Evolutionary conservation across 164 flowering plant genomes (phyloP).

Genomic region (Tetrastigma voinierianum): DNA sequence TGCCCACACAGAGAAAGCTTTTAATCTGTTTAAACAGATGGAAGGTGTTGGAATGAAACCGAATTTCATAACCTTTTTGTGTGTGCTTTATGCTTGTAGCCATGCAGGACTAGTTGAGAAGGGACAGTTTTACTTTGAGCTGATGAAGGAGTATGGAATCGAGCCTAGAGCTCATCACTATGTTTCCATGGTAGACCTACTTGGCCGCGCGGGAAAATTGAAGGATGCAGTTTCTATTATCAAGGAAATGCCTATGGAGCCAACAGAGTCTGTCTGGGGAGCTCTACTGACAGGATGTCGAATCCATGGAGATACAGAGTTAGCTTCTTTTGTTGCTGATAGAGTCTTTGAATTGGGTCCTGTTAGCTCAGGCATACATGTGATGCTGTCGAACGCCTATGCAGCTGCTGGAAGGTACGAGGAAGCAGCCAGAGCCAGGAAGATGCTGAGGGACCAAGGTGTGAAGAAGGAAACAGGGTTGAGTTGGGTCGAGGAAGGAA

Average conservation of each 20-base stretch:
- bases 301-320: constrained; percentile 65
- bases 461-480: constrained; percentile 89
- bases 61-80: constrained; percentile 81
- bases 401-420: constrained; percentile 81
- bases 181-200: constrained; percentile 74
- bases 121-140: constrained; percentile 59
- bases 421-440: constrained; percentile 87
- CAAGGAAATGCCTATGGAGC: constrained; percentile 66
- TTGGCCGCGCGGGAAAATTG: constrained; percentile 83
- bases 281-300: constrained; percentile 86
- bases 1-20: constrained; percentile 48
- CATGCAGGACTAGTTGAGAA: constrained; percentile 81
- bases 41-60: constrained; percentile 52
- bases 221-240: constrained; percentile 61
- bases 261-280: constrained; percentile 88
- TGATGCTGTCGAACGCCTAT: constrained; percentile 79
- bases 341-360: constrained; percentile 59
- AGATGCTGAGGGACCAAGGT: constrained; percentile 72
- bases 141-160: constrained; percentile 64
- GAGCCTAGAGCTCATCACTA: constrained; percentile 80
- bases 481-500: constrained; percentile 97
- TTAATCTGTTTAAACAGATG: constrained; percentile 60
- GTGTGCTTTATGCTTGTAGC: constrained; percentile 80
- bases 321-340: constrained; percentile 86
- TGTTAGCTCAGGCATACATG: constrained; percentile 68